Evolutionary conservation across 2,329 filamentous ascomycete species (phyloP), one percentile per base, ranked within the genome.

Genomic region (Aspergillus phoenicis): DNA sequence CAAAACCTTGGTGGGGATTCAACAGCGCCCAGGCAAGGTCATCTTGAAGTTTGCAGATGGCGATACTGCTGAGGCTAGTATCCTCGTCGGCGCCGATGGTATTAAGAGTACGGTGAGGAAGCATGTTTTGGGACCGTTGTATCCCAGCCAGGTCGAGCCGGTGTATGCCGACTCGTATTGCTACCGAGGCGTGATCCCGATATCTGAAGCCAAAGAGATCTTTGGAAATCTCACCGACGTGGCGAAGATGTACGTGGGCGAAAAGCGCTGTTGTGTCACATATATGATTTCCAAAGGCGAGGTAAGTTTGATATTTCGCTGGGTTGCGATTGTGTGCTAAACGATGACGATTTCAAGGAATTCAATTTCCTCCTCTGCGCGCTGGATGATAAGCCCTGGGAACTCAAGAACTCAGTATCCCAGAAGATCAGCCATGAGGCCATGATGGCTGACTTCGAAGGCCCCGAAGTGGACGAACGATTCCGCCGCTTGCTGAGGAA

Each of bases 51-150:
- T 77, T 58, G 66, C 72, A 17, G 75, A 77, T 64, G 72, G 73
- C 20, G 70, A 60, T 1, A 47, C 60, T 1, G 71, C 68, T 1
- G n/a, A 10, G 2, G 73, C 73, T 0, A 72, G 75, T 59, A 67
- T 72, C 1, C 72, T 77, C 4, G 61, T 77, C 49, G 75, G 75
- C 1, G 75, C 71, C 51, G 75, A 77, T 65, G 75, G 75, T 2
- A 74, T 77, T 20, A 65, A 67, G 22, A 74, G 71, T 2, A 63
- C 54, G 30, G 70, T 72, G 0, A 72, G 71, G 48, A 64, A 71
- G 54, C 68, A 63, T 6, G 58, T 77, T 36, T 38, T 74, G 4
- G 4, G 1, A 20, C 48, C 48, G 20, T 17, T 65, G 7, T 62
- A 62, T 4, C 22, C 36, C 11, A 38, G 61, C 6, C 39, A 13